Base-by-base conservation (phyloP, 108 stramenopile species). In the Chaetoceros tenuissimus region DNA sequence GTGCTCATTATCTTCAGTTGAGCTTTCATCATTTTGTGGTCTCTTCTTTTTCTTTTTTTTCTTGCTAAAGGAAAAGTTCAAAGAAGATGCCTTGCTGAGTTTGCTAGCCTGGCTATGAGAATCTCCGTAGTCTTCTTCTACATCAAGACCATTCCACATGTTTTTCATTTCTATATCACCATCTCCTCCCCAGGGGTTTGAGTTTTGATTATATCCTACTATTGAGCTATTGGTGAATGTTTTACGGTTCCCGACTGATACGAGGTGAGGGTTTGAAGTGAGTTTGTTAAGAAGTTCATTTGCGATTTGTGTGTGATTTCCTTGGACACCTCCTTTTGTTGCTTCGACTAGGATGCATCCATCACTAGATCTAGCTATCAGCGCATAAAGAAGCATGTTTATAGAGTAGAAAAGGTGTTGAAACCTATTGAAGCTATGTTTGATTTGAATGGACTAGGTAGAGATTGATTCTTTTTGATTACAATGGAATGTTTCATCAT, bases 371-470 rank as follows among this genome's bases (percentile, higher is more conserved):
- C 82, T 69, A 34, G 75, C 80, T 62, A 89, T 75, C 17, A 78
- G 69, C n/a, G 80, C 68, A 58, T 89, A 89, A 54, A 89, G 70
- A 34, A 85, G 77, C 78, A 84, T 89, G n/a, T n/a, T n/a, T n/a
- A n/a, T n/a, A n/a, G n/a, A n/a, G n/a, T n/a, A n/a, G n/a, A n/a
- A n/a, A n/a, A n/a, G n/a, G n/a, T n/a, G n/a, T n/a, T n/a, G n/a
- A n/a, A n/a, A n/a, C n/a, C n/a, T n/a, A n/a, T n/a, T n/a, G n/a
- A n/a, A n/a, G n/a, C n/a, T n/a, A n/a, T n/a, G n/a, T n/a, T n/a
- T n/a, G n/a, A n/a, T n/a, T n/a, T n/a, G n/a, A n/a, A n/a, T n/a
- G n/a, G n/a, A n/a, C n/a, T n/a, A n/a, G n/a, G n/a, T n/a, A n/a
- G n/a, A n/a, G n/a, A n/a, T n/a, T n/a, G n/a, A n/a, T n/a, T n/a